Evolutionary conservation across 805 yeast genomes (phyloP).

Genomic region (Jamesozyma rosinii): DNA sequence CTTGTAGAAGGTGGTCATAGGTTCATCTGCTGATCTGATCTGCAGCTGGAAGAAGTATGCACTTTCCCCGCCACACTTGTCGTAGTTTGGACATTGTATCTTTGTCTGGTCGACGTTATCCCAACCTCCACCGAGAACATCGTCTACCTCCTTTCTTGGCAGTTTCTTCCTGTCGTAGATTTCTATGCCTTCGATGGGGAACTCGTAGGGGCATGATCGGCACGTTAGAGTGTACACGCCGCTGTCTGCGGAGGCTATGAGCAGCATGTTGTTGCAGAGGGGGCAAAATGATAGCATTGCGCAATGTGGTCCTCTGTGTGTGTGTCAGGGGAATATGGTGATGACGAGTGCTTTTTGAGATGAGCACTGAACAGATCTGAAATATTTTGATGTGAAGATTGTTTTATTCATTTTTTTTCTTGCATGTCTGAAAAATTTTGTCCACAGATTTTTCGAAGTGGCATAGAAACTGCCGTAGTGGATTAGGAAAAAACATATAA

Average conservation of each 20-base stretch:
- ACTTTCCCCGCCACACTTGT: slow-evolving; percentile 74
- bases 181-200: slow-evolving; percentile 74
- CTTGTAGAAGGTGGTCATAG: slow-evolving; percentile 96
- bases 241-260: slow-evolving; percentile 51
- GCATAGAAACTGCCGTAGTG: too few species aligned
- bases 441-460: too few species aligned
- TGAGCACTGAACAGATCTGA: too few species aligned
- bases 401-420: too few species aligned
- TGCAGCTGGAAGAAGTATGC: slow-evolving; percentile 96
- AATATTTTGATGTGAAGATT: too few species aligned
- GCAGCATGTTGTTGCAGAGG: slow-evolving; percentile 82
- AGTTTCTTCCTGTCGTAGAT: slow-evolving; percentile 78
- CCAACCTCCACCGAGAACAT: slow-evolving; percentile 97
- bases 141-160: slow-evolving; percentile 86
- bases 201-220: slow-evolving; percentile 91
- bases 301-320: background rate
- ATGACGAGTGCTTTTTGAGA: too few species aligned
- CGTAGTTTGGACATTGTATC: slow-evolving; percentile 79
- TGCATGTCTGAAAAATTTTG: too few species aligned
- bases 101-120: slow-evolving; percentile 95
- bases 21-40: slow-evolving; percentile 97
- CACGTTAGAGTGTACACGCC: slow-evolving; percentile 68
- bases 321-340: too few species aligned
- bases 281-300: slow-evolving; percentile 94
- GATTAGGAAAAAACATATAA: too few species aligned